A percentile compares a stretch with the other conserved stretches of the same genome.
Evolutionary conservation across 371 early-diverging fungal species (phyloP).

Genomic region (Rhizopus microsporus): DNA sequence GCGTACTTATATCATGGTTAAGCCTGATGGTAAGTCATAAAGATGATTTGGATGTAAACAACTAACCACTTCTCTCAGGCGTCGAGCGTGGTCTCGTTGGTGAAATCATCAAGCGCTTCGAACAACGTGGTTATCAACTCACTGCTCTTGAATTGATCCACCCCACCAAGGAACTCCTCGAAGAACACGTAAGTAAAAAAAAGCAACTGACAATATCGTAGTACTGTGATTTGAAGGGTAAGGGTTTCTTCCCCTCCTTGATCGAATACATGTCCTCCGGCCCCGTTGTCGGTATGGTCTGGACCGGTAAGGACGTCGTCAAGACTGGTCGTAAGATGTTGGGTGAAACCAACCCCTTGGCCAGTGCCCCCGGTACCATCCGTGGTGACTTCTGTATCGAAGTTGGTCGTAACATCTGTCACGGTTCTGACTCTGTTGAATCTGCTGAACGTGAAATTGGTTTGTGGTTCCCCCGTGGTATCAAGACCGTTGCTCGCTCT

Average conservation of each 20-base stretch:
- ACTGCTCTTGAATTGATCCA: slow-evolving; percentile 81
- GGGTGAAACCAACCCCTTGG: slow-evolving; percentile 94
- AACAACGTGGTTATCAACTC: slow-evolving; percentile 84
- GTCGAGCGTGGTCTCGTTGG: slow-evolving; percentile 95
- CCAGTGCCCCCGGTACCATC: slow-evolving; percentile 97
- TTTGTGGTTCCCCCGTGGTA: slow-evolving; percentile 96
- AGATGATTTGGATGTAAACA: neutral
- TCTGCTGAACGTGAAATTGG: slow-evolving; percentile 96
- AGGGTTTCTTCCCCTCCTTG: slow-evolving; percentile 96
- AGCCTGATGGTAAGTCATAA: slow-evolving; percentile 18
- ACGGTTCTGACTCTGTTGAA: slow-evolving; percentile 99
- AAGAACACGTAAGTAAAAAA: slow-evolving; percentile 78
- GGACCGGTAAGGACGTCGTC: slow-evolving; percentile 97
- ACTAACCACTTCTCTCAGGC: slow-evolving; percentile 32
- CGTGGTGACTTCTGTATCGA: slow-evolving; percentile 98
- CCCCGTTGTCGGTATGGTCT: slow-evolving; percentile 94
- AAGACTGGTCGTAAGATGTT: slow-evolving; percentile 95
- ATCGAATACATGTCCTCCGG: slow-evolving; percentile 88
- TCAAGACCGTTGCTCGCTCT: slow-evolving; percentile 57
- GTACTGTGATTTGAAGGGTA: slow-evolving; percentile 90
- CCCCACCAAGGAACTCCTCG: slow-evolving; percentile 78
- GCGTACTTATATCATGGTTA: slow-evolving; percentile 21
- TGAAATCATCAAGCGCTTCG: slow-evolving; percentile 96
- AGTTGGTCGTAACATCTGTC: slow-evolving; percentile 96
- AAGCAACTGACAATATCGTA: slow-evolving; percentile 12